phyloP scores from a whole-genome alignment of 441 rosid species.

The Gossypium lobatum region DNA sequence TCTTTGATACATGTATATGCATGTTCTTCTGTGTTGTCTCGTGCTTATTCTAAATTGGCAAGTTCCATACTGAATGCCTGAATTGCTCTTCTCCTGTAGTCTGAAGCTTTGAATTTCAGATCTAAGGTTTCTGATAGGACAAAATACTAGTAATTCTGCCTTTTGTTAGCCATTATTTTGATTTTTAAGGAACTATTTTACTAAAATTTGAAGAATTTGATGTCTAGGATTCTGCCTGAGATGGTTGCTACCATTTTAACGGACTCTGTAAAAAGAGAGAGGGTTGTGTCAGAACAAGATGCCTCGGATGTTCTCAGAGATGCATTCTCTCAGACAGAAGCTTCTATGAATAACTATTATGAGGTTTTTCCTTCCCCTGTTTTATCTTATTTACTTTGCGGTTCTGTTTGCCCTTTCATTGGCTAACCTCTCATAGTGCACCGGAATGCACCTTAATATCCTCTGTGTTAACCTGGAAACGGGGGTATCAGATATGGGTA shows the following conservation, averaged over 20 bases:
- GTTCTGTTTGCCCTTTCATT: slow-evolving; percentile 6
- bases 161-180: slow-evolving; percentile 7
- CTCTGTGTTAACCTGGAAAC: not conserved
- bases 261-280: slow-evolving; percentile 61
- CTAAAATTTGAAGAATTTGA: slow-evolving; percentile 11
- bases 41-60: not conserved
- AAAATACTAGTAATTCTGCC: not conserved
- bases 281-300: slow-evolving; percentile 58
- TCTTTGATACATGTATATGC: not conserved
- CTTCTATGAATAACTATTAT: slow-evolving; percentile 61
- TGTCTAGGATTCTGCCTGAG: slow-evolving; percentile 75
- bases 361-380: slow-evolving; percentile 47
- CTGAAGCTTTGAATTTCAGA: not conserved
- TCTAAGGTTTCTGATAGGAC: not conserved
- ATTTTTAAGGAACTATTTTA: not conserved
- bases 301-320: slow-evolving; percentile 79
- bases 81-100: not conserved
- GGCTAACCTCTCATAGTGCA: not conserved
- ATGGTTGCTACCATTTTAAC: slow-evolving; percentile 62
- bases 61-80: not conserved
- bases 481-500: not conserved
- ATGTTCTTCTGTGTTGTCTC: not conserved
- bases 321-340: slow-evolving; percentile 74
- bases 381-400: slow-evolving; percentile 15
- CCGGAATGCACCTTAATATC: not conserved